Evolutionary conservation across 371 early-diverging fungal species (phyloP).

Genomic region (Mortierella sp.): DNA sequence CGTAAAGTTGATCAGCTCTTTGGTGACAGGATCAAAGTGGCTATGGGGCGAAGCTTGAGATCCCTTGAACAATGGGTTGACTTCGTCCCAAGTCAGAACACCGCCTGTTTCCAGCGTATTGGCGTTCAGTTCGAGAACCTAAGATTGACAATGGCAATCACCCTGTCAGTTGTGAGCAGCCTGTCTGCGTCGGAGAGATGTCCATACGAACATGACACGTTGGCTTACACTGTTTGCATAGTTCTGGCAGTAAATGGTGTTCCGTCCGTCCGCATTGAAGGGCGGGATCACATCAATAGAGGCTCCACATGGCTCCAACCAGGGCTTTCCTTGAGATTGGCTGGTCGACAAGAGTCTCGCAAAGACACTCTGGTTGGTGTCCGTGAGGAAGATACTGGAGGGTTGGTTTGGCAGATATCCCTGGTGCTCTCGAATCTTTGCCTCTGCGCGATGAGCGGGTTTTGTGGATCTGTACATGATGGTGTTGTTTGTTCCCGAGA

Average conservation of each 20-base stretch:
- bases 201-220: no score
- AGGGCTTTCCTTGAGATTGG: slow-evolving; percentile 60
- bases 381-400: slow-evolving; percentile 71
- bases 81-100: slow-evolving; percentile 68
- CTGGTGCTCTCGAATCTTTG: slow-evolving; percentile 75
- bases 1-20: slow-evolving; percentile 79
- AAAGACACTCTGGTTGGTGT: slow-evolving; percentile 75
- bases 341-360: slow-evolving; percentile 67
- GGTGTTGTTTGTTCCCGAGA: slow-evolving; percentile 63
- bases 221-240: slow-evolving; percentile 65
- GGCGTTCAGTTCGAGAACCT: slow-evolving; percentile 80
- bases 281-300: slow-evolving; percentile 58
- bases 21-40: slow-evolving; percentile 71
- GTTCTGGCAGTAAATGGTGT: slow-evolving; percentile 67
- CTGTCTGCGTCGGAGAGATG: neutral
- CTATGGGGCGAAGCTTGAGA: slow-evolving; percentile 76
- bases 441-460: slow-evolving; percentile 65
- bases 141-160: neutral
- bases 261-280: slow-evolving; percentile 66
- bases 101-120: slow-evolving; percentile 77
- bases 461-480: slow-evolving; percentile 70
- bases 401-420: slow-evolving; percentile 74
- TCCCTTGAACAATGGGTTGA: slow-evolving; percentile 78
- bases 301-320: slow-evolving; percentile 68
- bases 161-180: slow-evolving; percentile 6